A percentile compares a stretch with the other conserved stretches of the same genome.
Evolutionary conservation across 768 basidiomycete genomes (phyloP).

Genomic region (Leccinellum luteum): DNA sequence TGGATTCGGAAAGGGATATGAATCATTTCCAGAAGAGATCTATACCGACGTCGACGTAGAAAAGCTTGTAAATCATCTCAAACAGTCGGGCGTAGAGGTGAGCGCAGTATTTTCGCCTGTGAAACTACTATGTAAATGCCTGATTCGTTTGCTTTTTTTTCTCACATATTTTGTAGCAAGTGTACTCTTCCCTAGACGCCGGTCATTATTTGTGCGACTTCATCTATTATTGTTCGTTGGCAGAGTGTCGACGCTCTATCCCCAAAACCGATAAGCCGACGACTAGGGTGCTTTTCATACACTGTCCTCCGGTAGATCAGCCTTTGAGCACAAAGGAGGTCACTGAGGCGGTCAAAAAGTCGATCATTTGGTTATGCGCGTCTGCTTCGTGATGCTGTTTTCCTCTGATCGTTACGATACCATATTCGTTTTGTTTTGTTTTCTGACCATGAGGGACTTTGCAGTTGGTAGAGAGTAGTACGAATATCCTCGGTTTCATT

Average conservation of each 20-base stretch:
- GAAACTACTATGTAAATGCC: conserved; percentile 1
- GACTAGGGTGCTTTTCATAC: conserved; percentile 60
- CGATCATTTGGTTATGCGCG: conserved; percentile 57
- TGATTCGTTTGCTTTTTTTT: neutral
- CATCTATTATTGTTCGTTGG: conserved; percentile 73
- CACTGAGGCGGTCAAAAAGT: conserved; percentile 59
- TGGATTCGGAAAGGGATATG: conserved; percentile 37
- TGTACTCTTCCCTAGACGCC: conserved; percentile 72
- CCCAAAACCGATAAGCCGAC: conserved; percentile 31
- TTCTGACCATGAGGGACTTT: conserved; percentile 19
- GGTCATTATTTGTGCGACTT: conserved; percentile 78
- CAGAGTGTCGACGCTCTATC: conserved; percentile 54
- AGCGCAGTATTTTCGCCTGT: conserved; percentile 7
- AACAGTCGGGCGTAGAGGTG: conserved; percentile 32
- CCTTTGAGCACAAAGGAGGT: conserved; percentile 65
- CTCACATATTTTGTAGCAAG: conserved; percentile 41
- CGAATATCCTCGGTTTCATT: conserved; percentile 3
- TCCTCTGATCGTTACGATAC: conserved; percentile 11
- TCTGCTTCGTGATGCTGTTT: conserved; percentile 13
- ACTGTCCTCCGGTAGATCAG: conserved; percentile 66
- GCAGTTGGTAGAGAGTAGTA: conserved; percentile 16
- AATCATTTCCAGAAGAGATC: conserved; percentile 35
- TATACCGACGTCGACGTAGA: conserved; percentile 36
- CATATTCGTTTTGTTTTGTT: conserved; percentile 5
- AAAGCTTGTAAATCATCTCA: conserved; percentile 36